Conservation (phyloP, 805 yeast species). For the Saitoella complicata region DNA sequence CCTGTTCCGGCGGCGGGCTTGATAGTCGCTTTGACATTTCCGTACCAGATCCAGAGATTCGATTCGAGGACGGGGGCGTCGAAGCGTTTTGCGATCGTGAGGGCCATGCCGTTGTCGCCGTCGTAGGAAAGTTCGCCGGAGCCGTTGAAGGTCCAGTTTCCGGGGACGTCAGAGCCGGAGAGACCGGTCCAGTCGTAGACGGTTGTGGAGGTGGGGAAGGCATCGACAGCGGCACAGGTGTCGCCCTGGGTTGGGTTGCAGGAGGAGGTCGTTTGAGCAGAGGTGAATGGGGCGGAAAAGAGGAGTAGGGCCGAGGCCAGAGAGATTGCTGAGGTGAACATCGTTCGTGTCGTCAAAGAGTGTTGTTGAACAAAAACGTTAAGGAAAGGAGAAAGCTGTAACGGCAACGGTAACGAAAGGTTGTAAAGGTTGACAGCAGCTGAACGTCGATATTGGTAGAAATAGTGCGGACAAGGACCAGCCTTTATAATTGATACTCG, state of each 20-base stretch:
- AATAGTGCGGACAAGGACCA: not conserved
- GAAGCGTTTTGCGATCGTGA: constrained; percentile 43
- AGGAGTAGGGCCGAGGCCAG: not conserved
- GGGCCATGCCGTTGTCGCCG: constrained; percentile 39
- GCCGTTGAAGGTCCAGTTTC: constrained; percentile 27
- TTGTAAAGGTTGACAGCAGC: too few species aligned
- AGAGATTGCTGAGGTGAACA: not conserved
- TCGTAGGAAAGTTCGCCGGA: constrained; percentile 32
- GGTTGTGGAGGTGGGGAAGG: constrained; percentile 43
- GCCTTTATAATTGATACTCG: not conserved
- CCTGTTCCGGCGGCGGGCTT: constrained; percentile 68
- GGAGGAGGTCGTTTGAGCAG: constrained; percentile 5
- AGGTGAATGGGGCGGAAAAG: constrained; percentile 2
- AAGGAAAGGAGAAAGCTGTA: too few species aligned
- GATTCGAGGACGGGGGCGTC: constrained; percentile 71
- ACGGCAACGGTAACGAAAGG: too few species aligned
- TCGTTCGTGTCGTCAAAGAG: too few species aligned
- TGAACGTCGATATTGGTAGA: too few species aligned
- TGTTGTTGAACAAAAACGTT: too few species aligned
- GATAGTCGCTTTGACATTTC: constrained; percentile 56
- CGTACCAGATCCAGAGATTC: constrained; percentile 76
- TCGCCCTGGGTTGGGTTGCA: constrained; percentile 32
- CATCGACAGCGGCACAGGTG: constrained; percentile 36
- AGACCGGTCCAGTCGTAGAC: constrained; percentile 36
- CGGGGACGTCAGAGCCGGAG: constrained; percentile 12